Percentiles rank a stretch among this genome's conserved stretches.
phyloP scores from a whole-genome alignment of 805 yeast species.

The Metschnikowia lochheadii region DNA sequence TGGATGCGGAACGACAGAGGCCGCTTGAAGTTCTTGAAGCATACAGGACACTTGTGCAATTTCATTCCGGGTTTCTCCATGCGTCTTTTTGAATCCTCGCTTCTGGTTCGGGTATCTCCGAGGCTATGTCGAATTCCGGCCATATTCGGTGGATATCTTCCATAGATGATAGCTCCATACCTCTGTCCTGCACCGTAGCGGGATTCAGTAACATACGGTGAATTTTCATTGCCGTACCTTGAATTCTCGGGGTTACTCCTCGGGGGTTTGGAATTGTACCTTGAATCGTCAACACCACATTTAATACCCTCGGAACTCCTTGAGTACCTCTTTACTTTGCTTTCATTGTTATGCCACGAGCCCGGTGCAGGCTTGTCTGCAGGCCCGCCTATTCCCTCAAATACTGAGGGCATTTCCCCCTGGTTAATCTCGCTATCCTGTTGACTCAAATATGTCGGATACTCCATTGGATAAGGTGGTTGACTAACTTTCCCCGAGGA shows the following conservation, averaged over 20 bases:
- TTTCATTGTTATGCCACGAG: no score
- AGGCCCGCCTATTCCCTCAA: background rate
- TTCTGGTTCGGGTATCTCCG: background rate
- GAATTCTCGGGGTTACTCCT: no score
- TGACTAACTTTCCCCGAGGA: no score
- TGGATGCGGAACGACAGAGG: slow-evolving; percentile 82
- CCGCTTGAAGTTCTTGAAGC: slow-evolving; percentile 74
- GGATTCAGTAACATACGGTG: no score
- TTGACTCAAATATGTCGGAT: background rate
- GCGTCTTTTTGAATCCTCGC: background rate
- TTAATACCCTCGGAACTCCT: no score
- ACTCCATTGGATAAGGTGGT: background rate
- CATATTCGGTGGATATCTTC: no score
- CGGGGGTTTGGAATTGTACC: no score
- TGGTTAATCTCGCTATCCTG: background rate
- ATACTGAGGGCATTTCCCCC: background rate
- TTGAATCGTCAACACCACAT: no score
- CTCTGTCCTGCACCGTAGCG: no score
- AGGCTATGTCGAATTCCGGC: background rate
- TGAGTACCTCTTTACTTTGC: no score
- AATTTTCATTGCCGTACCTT: no score
- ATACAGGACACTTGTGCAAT: slow-evolving; percentile 39
- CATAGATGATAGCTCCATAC: no score
- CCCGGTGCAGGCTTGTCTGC: background rate
- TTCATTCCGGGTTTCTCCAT: background rate